Base-by-base conservation (phyloP, 192 early-diverging fungal genomes). In the Gonapodya prolifera region DNA sequence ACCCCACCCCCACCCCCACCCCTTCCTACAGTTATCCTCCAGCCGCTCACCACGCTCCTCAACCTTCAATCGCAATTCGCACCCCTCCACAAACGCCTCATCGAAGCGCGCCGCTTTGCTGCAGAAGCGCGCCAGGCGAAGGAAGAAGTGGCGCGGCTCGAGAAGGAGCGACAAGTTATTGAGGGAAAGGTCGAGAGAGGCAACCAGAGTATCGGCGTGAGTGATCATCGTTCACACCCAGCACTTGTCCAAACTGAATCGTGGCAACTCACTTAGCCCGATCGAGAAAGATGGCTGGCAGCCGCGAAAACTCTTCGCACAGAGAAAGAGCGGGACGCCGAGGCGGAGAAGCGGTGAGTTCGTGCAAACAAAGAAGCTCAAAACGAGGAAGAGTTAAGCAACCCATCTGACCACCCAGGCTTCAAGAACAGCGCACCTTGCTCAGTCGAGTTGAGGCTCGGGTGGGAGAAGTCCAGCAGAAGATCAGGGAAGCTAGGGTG, bases 281-380 rank as follows among this genome's bases (percentile, higher is more conserved):
- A 90, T 33, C 81, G 83, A 61, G 87, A 88, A 75, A 35, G 78
- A 75, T 90, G 89, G 89, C 76, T 90, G 13, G 83, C 87, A 77
- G 89, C 86, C 30, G 89, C 88, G 2, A 87, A 84, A 45, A 84
- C 83, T 33, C 77, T 90, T 69, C 78, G 89, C 31, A 34, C 80
- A 8, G 86, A 89, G 75, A 87, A 89, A 75, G 78, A 85, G 28
- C 70, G 80, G 30, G 86, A 89, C 70, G 69, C 78, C 23, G 77
- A 75, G 33, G 81, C 86, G 28, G 75, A 77, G 1, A 86, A 88
- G 45, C 78, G 82, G 86, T 87, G 70, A 82, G 61, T 33, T 17
- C n/a, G 28, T 33, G 1, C 1, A n/a, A 33, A 30, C 78, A 23
- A 28, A 33, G 32, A 33, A 1, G 23, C 0, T 35, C 16, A 2